phyloP scores from a whole-genome alignment of 305 asterid genomes.

The Lippia alba region DNA sequence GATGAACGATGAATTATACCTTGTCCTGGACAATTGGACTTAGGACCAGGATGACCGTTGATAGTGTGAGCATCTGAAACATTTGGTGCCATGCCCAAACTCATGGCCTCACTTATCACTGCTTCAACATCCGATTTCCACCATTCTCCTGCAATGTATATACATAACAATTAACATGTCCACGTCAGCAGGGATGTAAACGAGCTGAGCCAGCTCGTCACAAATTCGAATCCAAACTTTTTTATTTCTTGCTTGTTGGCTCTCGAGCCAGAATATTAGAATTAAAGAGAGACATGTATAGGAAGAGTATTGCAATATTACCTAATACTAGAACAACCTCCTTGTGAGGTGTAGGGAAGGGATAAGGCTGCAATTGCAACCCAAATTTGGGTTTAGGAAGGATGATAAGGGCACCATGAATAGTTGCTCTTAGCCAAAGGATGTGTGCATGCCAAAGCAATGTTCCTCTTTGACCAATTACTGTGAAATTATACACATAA shows the following conservation, averaged over 20 bases:
- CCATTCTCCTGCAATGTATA: slow-evolving; percentile 61
- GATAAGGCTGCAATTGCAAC: slow-evolving; percentile 46
- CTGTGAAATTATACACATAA: slow-evolving; percentile 66
- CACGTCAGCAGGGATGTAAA: too few species aligned
- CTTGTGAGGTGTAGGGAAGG: slow-evolving; percentile 62
- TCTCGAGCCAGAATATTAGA: too few species aligned
- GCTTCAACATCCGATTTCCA: slow-evolving; percentile 74
- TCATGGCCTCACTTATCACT: slow-evolving; percentile 55
- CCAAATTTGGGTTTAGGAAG: slow-evolving; percentile 44
- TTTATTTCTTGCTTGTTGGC: too few species aligned
- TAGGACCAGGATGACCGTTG: slow-evolving; percentile 62
- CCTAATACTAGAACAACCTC: slow-evolving; percentile 62
- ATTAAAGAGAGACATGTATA: too few species aligned
- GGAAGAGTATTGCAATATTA: slow-evolving; percentile 12
- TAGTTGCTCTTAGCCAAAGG: slow-evolving; percentile 79
- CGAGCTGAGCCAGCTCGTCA: too few species aligned
- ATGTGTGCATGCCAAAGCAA: slow-evolving; percentile 87
- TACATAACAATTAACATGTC: background rate
- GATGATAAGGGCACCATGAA: slow-evolving; percentile 71
- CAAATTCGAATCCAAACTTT: too few species aligned
- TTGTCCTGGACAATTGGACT: slow-evolving; percentile 46
- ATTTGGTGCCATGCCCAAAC: slow-evolving; percentile 55
- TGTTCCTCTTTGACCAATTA: slow-evolving; percentile 74
- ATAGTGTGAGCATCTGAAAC: slow-evolving; percentile 75
- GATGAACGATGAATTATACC: too few species aligned